A percentile compares a stretch with the other conserved stretches of the same genome.
phyloP scores from a whole-genome alignment of 306 rosid species.

The Corylus avellana region DNA sequence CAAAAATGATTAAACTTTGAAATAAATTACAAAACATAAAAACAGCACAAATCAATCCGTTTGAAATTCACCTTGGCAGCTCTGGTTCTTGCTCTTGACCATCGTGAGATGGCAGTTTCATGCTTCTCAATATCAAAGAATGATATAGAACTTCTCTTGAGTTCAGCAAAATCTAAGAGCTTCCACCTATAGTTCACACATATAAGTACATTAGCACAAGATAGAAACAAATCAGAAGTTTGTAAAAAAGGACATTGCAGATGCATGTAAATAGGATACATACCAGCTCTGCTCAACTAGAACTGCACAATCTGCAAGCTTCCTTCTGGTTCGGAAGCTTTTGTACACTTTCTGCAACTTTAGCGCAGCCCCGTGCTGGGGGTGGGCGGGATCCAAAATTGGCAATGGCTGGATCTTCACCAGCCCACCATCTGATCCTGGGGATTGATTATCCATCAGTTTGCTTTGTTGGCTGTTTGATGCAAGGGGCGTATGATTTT shows the following conservation, averaged over 20 bases:
- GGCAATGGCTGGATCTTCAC: constrained; percentile 42
- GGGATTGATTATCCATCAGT: constrained; percentile 43
- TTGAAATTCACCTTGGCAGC: constrained; percentile 80
- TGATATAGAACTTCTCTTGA: constrained; percentile 89
- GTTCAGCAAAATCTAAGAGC: constrained; percentile 94
- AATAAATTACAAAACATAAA: constrained; percentile 2
- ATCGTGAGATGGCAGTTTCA: constrained; percentile 92
- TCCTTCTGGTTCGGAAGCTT: constrained; percentile 95
- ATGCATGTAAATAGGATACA: constrained; percentile 15
- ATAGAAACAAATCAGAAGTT: constrained; percentile 9
- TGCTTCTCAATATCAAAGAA: constrained; percentile 94
- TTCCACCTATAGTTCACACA: constrained; percentile 71
- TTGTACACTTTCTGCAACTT: constrained; percentile 97
- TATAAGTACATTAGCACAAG: constrained; percentile 31
- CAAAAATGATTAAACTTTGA: constrained; percentile 16
- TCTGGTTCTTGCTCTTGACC: constrained; percentile 98
- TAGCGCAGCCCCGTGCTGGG: constrained; percentile 83
- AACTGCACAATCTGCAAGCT: constrained; percentile 98
- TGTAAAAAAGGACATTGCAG: constrained; percentile 3
- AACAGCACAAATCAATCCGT: background rate
- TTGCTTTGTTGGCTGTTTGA: constrained; percentile 37
- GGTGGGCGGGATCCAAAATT: constrained; percentile 56
- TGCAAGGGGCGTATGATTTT: constrained; percentile 21
- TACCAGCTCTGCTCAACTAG: constrained; percentile 99
- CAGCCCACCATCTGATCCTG: constrained; percentile 34